Base-by-base conservation (phyloP, 306 rosid species). In the Dryas octopetala region DNA sequence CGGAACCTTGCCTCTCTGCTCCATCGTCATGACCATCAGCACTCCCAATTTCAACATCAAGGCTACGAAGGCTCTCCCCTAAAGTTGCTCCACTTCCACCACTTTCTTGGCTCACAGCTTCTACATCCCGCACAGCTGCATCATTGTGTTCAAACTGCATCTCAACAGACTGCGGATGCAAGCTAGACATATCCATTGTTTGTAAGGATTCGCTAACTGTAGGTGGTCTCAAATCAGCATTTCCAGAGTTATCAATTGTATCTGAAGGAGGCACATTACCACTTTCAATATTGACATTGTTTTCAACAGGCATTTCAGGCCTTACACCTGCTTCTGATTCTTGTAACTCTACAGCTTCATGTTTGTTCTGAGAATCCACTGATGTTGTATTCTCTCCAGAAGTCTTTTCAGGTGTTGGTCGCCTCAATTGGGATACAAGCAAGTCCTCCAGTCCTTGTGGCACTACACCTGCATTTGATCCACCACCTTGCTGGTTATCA, bases 61-160 rank as follows among this genome's bases (percentile, higher is more conserved):
- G 91, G 85, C 98, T 94, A 15, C 98, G 88, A 77, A 94, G 95
- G 73, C 98, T 94, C 85, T 91, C 98, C 64, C 98, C 98, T 79
- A 94, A 80, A 76, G 98, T 94, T 53, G 98, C 98, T 63, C 95
- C 98, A 87, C 98, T 94, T 53, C 96, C 98, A 78, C 98, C 84
- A 83, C 98, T 94, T 87, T 85, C 97, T 83, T 94, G 98, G 84
- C 98, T 94, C 78, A 91, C 92, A 82, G 97, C 98, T 88, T 94
- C 98, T 49, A 94, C 92, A 83, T 94, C 98, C 68, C 95, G 89
- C 58, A 75, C 93, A 73, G 91, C 76, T 15, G 86, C 78, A 70
- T 91, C 97, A 86, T 77, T 86, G 68, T 86, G 94, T 81, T 91
- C 98, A 78, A 91, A 91, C 78, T 87, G 98, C 97, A 91, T 91